Percentiles rank a stretch among this genome's conserved stretches.
phyloP scores from a whole-genome alignment of 2,329 filamentous ascomycete genomes.

The Diaporthe helianthi region DNA sequence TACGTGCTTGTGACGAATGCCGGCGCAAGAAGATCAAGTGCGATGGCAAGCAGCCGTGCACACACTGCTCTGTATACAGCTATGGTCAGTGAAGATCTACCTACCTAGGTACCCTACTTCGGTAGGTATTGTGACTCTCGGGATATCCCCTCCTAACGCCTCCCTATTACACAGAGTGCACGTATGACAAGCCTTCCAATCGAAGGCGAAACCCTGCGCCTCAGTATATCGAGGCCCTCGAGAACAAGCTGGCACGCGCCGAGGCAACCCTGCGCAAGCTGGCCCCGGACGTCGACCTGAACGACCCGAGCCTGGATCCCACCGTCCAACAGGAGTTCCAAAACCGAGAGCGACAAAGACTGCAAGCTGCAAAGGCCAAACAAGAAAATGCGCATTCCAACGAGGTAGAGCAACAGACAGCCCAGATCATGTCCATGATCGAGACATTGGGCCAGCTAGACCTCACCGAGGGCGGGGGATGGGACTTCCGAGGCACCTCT shows the following conservation, averaged over 20 bases:
- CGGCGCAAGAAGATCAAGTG: slow-evolving; percentile 88
- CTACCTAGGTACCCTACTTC: too few relatives aligned
- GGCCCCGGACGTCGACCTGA: slow-evolving; percentile 83
- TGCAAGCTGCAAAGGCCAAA: slow-evolving; percentile 52
- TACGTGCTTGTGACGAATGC: slow-evolving; percentile 82
- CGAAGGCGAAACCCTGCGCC: slow-evolving; percentile 88
- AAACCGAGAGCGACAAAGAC: slow-evolving; percentile 60
- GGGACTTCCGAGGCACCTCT: slow-evolving; percentile 94
- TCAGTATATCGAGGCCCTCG: slow-evolving; percentile 90
- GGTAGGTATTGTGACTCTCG: neutral
- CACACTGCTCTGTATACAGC: slow-evolving; percentile 96
- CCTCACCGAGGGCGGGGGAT: slow-evolving; percentile 87
- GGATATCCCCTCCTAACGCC: neutral
- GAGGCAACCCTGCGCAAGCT: slow-evolving; percentile 81
- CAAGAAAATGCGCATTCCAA: slow-evolving; percentile 44
- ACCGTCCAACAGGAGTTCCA: slow-evolving; percentile 74
- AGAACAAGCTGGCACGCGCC: slow-evolving; percentile 81
- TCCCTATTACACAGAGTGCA: slow-evolving; percentile 72
- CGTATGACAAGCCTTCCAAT: slow-evolving; percentile 94
- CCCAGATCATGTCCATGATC: slow-evolving; percentile 90
- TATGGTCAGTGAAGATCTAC: slow-evolving; percentile 74
- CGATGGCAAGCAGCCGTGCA: slow-evolving; percentile 86
- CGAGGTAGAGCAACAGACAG: slow-evolving; percentile 63
- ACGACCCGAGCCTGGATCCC: slow-evolving; percentile 83
- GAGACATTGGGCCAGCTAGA: slow-evolving; percentile 90